Evolutionary conservation across 306 rosid genomes (phyloP).

Genomic region (Begonia masoniana): DNA sequence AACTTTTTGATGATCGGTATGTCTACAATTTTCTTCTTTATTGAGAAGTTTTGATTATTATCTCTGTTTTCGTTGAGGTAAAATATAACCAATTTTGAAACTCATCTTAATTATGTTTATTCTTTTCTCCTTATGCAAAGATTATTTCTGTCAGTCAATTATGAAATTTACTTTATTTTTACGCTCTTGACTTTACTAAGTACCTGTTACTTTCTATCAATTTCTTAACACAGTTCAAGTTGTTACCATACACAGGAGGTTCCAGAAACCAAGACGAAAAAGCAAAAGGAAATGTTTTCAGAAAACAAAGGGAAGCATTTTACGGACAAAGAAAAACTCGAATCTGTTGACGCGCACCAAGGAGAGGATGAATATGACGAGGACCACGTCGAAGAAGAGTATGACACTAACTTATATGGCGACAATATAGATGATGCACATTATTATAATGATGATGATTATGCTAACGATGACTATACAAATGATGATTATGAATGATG

Average conservation of each 20-base stretch:
- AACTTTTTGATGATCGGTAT: slow-evolving; percentile 24
- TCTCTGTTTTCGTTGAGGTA: background rate
- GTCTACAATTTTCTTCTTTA: background rate
- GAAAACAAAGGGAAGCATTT: background rate
- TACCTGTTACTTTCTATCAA: background rate
- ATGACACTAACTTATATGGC: slow-evolving; percentile 3
- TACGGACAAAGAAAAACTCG: slow-evolving; percentile 1
- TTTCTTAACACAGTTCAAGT: too few relatives aligned
- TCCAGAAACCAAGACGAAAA: slow-evolving; percentile 3
- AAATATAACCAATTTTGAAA: background rate
- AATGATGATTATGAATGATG: slow-evolving; percentile 9
- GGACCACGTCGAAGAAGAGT: slow-evolving; percentile 5
- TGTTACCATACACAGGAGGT: slow-evolving; percentile 5
- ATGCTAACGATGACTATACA: background rate
- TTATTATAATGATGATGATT: background rate
- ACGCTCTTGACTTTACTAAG: background rate
- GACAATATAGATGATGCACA: slow-evolving; percentile 10
- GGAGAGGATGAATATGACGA: slow-evolving; percentile 1
- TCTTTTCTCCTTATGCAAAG: background rate
- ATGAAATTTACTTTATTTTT: background rate
- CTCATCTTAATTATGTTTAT: background rate
- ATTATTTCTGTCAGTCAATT: too few relatives aligned
- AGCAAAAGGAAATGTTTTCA: background rate
- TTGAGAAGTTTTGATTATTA: background rate
- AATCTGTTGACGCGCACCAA: background rate